Percentiles rank a stretch among this genome's conserved stretches.
phyloP scores from a whole-genome alignment of 1,284 basidiomycete species.

The Cutaneotrichosporon sp. region DNA sequence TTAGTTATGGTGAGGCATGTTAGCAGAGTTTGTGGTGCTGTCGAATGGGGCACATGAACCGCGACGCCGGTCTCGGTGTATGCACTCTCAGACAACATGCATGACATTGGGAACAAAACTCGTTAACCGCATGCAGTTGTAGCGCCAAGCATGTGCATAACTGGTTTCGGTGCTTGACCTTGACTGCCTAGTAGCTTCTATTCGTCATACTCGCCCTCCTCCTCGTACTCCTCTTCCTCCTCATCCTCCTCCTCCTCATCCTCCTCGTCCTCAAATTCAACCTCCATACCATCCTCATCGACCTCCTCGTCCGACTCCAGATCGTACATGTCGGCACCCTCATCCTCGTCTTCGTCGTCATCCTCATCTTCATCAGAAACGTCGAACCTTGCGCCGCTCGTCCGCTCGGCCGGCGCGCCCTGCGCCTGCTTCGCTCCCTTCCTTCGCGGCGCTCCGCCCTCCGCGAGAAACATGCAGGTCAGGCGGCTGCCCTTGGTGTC shows the following conservation, averaged over 20 bases:
- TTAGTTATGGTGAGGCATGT: too few relatives aligned
- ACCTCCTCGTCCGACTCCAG: slow-evolving; percentile 28
- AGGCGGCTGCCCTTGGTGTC: slow-evolving; percentile 78
- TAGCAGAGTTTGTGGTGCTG: too few relatives aligned
- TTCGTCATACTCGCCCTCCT: slow-evolving; percentile 8
- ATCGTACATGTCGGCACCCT: slow-evolving; percentile 21
- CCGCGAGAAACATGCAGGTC: slow-evolving; percentile 68
- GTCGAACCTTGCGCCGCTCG: slow-evolving; percentile 22
- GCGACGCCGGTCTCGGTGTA: too few relatives aligned
- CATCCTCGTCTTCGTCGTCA: slow-evolving; percentile 27
- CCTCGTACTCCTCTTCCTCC: slow-evolving; percentile 1
- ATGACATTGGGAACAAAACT: too few relatives aligned
- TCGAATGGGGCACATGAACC: too few relatives aligned
- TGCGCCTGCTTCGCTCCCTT: slow-evolving; percentile 15
- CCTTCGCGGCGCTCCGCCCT: slow-evolving; percentile 50
- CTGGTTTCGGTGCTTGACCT: too few relatives aligned
- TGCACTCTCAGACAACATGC: too few relatives aligned
- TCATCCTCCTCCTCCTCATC: background rate
- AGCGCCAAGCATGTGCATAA: too few relatives aligned
- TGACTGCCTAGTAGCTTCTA: too few relatives aligned
- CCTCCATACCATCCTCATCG: slow-evolving; percentile 47
- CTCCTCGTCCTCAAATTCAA: slow-evolving; percentile 3
- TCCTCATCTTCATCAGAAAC: slow-evolving; percentile 27
- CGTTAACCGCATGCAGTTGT: too few relatives aligned
- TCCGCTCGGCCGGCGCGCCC: slow-evolving; percentile 49